Conservation (phyloP, 768 basidiomycete genomes). For the Podaxis carcinomalis region DNA sequence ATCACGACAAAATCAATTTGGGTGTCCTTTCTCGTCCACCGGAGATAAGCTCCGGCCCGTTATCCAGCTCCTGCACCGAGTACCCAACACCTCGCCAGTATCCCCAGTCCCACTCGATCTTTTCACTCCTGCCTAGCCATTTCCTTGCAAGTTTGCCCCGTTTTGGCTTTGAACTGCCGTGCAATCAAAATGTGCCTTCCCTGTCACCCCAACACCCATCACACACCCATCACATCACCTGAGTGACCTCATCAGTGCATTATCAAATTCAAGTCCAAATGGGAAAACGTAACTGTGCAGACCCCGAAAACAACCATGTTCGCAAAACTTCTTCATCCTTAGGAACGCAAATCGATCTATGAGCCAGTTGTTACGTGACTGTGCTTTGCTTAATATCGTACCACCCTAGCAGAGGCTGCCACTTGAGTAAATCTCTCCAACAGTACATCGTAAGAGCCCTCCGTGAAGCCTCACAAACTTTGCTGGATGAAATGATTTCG, state of each 20-base stretch:
- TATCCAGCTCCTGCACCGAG: background rate
- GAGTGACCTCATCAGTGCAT: background rate
- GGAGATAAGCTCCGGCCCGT: constrained; percentile 13
- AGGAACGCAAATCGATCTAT: no score
- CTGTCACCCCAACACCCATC: background rate
- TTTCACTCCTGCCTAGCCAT: background rate
- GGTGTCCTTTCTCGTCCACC: background rate
- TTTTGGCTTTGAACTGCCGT: background rate
- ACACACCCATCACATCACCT: no score
- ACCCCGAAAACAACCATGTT: background rate
- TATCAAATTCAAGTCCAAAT: constrained; percentile 4
- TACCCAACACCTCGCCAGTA: background rate
- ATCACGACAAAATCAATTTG: constrained; percentile 20
- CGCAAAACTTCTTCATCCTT: background rate
- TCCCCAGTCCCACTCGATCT: background rate
- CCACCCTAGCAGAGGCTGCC: no score
- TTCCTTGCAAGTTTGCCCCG: background rate
- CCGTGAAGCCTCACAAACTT: no score
- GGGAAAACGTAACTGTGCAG: background rate
- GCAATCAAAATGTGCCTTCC: background rate
- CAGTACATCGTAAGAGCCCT: no score
- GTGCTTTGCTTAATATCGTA: no score
- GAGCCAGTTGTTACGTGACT: no score
- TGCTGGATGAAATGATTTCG: background rate
- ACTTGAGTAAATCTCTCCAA: no score